Conservation (phyloP, 2,329 filamentous ascomycete genomes). For the Furcasterigmium sp. region DNA sequence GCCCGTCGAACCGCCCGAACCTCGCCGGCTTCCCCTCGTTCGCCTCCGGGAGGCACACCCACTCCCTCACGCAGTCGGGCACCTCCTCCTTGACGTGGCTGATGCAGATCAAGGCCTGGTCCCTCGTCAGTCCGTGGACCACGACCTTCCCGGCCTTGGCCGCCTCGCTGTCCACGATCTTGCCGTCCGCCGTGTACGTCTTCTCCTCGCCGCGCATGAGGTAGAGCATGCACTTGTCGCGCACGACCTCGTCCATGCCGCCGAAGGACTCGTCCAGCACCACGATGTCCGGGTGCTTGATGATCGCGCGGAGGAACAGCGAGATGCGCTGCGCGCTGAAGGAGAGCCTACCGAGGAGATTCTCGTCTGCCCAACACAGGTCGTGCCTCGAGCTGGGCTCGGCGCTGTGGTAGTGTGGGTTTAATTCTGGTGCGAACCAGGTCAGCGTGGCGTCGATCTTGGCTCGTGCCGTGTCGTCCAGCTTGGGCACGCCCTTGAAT, state of each 20-base stretch:
- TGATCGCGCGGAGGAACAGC: constrained; percentile 75
- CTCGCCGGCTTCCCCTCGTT: constrained; percentile 56
- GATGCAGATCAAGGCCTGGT: constrained; percentile 86
- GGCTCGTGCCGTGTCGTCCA: constrained; percentile 50
- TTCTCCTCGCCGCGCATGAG: constrained; percentile 60
- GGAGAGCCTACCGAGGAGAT: constrained; percentile 66
- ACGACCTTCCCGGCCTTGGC: constrained; percentile 38
- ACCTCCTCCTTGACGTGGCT: constrained; percentile 90
- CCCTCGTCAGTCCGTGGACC: constrained; percentile 57
- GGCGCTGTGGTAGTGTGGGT: constrained; percentile 38
- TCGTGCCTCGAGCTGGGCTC: constrained; percentile 15
- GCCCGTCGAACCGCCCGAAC: constrained; percentile 59
- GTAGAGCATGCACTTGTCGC: constrained; percentile 85
- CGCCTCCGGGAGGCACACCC: constrained; percentile 78
- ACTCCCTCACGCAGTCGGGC: constrained; percentile 75
- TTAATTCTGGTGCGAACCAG: constrained; percentile 78
- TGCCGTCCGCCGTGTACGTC: constrained; percentile 27
- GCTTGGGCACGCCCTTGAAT: constrained; percentile 63
- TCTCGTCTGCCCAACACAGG: constrained; percentile 60
- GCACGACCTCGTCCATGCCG: constrained; percentile 72
- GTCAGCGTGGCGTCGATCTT: constrained; percentile 65
- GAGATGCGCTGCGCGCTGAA: constrained; percentile 82
- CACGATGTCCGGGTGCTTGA: constrained; percentile 76
- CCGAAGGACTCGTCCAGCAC: constrained; percentile 86
- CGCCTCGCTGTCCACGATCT: constrained; percentile 41